Base-by-base conservation (phyloP, 768 basidiomycete genomes). In the Leucogyrophana mollusca region DNA sequence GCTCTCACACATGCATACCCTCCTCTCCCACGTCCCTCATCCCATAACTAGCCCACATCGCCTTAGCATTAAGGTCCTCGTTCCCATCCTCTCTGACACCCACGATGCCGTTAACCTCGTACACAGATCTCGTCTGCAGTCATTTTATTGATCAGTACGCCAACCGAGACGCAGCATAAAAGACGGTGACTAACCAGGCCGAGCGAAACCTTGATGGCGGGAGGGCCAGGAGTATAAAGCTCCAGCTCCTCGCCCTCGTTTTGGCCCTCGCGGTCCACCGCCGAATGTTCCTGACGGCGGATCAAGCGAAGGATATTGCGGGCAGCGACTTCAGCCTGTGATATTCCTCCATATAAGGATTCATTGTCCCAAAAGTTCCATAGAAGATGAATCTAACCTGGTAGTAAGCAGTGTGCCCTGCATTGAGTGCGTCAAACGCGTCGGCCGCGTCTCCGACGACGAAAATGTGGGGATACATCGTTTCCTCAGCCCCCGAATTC, bases 371-470 rank as follows among this genome's bases (percentile, higher is more conserved):
- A 7, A 7, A 21, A 16, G 35, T 16, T 37, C 35, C 16, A 21
- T 37, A 6, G 35, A 33, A 33, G 40, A 38, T 30, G 13, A 30
- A n/a, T 43, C 46, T 35, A 13, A 70, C 73, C 67, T 82, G 80
- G 30, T 65, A 69, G 54, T 77, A 76, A 2, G 80, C 78, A 24
- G 67, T 80, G 50, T 82, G 77, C 0, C 80, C 83, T 10, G 83
- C 82, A 18, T 78, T 73, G 18, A 78, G 73, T 0, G 82, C 83
- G 5, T 81, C 81, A 47, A 82, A 83, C 4, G 80, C 80, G 57
- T 84, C 80, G 1, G 82, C 82, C 1, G 75, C 72, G 44, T 85
- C 83, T 7, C 83, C 83, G 5, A 83, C 61, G 8, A 74, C 82
- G 54, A 84, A 86, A 10, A 85, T 71, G 48, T 82, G 68, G 0